Evolutionary conservation across 441 rosid genomes (phyloP), one percentile per base, ranked within the genome.

Genomic region (Biscutella laevigata): DNA sequence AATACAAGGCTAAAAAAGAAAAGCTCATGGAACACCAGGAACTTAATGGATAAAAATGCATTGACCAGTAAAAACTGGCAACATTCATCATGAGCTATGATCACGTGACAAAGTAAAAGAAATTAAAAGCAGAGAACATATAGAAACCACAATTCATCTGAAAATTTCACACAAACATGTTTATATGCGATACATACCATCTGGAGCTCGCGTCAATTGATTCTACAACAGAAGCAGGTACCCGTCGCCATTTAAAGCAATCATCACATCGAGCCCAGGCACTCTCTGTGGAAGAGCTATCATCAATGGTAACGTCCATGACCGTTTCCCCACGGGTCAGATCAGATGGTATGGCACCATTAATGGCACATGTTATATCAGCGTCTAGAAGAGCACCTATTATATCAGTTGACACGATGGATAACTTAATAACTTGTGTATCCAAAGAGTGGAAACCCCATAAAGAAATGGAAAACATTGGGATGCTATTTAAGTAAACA

Each of bases 221-320:
- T 53, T 66, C 80, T 13, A 78, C 88, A 57, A 86, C 80, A 47
- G 73, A 59, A 70, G 81, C 83, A 33, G 90, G 82, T 63, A 92
- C 84, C 25, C 92, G 86, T 68, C 99, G 78, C 99, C 99, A 92
- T 78, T 92, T 86, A 48, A 68, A 73, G 64, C 95, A 88, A 66
- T 77, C 92, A 67, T 92, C 96, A 70, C 98, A 92, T 20, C 76
- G 77, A 65, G 86, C 98, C 96, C 98, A 92, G 11, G 99, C 97
- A 79, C 63, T 72, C 53, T 74, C 82, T 1, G 54, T 21, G 46
- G 76, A 74, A 50, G 50, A 50, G 59, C 32, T 48, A 63, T 77
- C 75, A 71, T 76, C 80, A 48, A 60, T 61, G 47, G 63, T 52
- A 48, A 49, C 68, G 35, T 67, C 56, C 45, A 74, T 27, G 52